Percentiles rank a stretch among this genome's conserved stretches.
These are phyloP conservation scores for Metschnikowia amazonensis DNA, from an alignment of 805 yeast species.

Conservation along the genomic window DNA sequence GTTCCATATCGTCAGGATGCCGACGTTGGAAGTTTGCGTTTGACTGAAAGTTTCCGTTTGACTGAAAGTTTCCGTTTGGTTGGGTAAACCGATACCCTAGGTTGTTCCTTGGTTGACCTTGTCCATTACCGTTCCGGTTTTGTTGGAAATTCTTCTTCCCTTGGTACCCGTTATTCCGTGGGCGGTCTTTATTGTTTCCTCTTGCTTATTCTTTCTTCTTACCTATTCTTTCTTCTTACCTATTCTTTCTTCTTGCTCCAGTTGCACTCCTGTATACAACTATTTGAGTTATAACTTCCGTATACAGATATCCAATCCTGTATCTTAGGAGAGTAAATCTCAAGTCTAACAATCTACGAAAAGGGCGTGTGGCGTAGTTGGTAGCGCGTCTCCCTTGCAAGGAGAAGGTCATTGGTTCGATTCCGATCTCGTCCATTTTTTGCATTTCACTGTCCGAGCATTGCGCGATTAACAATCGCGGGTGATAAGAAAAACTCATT, in stretches of 20 bases:
- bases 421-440: constrained; percentile 65
- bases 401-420: constrained; percentile 78
- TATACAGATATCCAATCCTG: too few relatives aligned
- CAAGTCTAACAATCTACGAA: too few relatives aligned
- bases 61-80: neutral
- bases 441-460: neutral
- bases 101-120: neutral
- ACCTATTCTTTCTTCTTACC: too few relatives aligned
- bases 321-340: too few relatives aligned
- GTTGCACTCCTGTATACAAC: too few relatives aligned
- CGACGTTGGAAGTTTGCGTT: too few relatives aligned
- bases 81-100: neutral
- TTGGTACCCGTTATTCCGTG: neutral
- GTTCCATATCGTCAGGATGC: neutral
- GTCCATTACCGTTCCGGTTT: neutral
- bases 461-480: too few relatives aligned
- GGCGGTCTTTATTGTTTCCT: neutral
- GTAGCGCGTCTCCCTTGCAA: constrained; percentile 82
- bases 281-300: too few relatives aligned
- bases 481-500: too few relatives aligned
- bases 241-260: too few relatives aligned
- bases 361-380: constrained; percentile 82
- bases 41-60: too few relatives aligned
- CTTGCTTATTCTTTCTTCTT: too few relatives aligned
- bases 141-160: neutral